Evolutionary conservation across 2,329 filamentous ascomycete species (phyloP), one percentile per base, ranked within the genome.

Genomic region (Acrocalymma vagum): DNA sequence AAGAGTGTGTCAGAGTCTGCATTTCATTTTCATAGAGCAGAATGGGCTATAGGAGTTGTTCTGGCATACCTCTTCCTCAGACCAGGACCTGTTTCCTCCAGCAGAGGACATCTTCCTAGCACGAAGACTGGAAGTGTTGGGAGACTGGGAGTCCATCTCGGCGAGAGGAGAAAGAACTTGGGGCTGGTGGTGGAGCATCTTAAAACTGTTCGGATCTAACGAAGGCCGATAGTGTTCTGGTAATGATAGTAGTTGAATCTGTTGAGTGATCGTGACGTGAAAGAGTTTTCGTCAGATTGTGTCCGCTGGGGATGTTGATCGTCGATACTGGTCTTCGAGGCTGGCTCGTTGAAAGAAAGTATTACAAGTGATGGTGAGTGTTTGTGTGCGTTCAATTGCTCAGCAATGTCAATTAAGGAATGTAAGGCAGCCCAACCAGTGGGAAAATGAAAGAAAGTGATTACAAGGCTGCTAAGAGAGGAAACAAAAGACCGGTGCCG

Each of bases 51-150:
- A 21, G 20, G 13, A 29, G 16, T 34, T 28, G 1, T 6, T 24
- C 78, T 58, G n/a, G n/a, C n/a, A n/a, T 77, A 90, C 88, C 84
- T 92, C 88, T 70, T 91, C 88, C 67, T 92, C 88, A 51, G 87
- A 91, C 88, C 88, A 93, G 42, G 88, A 88, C 68, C 88, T 80
- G 58, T 88, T 87, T 55, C 88, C 87, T 55, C 88, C 87, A 51
- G 87, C 86, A 34, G 86, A 87, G 45, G 86, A 80, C 48, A 80
- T 73, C 74, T 87, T 89, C 48, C 85, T 80, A 65, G 78, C 82
- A 72, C 88, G 87, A 73, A 63, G 85, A 74, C 38, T 82, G 78
- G 65, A 63, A 17, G 49, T 28, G 41, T 59, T 54, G 10, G 61
- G 38, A 11, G 52, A 51, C 29, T 66, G 58, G 14, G 58, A 44